These are phyloP conservation scores for Ormosia emarginata DNA, from an alignment of 306 rosid species.

Conservation along the genomic window DNA sequence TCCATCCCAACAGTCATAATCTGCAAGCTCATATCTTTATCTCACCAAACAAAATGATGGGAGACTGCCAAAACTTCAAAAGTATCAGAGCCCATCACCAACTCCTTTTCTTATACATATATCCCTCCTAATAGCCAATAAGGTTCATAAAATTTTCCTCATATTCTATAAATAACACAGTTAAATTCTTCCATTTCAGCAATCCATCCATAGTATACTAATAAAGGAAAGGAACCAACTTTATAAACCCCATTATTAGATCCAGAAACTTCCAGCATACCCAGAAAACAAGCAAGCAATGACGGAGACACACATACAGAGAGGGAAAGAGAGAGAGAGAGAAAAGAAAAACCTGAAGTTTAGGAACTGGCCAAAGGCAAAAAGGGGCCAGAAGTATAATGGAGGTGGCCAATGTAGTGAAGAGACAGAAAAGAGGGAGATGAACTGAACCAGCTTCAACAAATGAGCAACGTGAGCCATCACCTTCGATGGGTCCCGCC, in stretches of 20 bases:
- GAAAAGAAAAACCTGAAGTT: slow-evolving; percentile 55
- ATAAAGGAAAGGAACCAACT: background rate
- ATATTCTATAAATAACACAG: background rate
- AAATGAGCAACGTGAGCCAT: slow-evolving; percentile 65
- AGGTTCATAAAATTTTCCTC: background rate
- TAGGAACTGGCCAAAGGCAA: slow-evolving; percentile 80
- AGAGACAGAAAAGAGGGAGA: slow-evolving; percentile 63
- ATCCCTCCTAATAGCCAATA: background rate
- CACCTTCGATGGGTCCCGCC: slow-evolving; percentile 62
- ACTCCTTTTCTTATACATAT: background rate
- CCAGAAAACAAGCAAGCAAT: background rate
- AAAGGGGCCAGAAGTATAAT: slow-evolving; percentile 78
- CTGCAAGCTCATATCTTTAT: background rate
- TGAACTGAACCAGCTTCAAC: slow-evolving; percentile 69
- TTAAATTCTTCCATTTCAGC: background rate
- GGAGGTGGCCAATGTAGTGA: slow-evolving; percentile 75
- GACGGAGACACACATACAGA: background rate
- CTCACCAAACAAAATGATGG: background rate
- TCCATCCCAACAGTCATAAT: background rate
- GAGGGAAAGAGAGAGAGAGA: background rate
- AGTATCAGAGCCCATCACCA: background rate
- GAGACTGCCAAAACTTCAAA: background rate
- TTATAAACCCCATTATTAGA: slow-evolving; percentile 17
- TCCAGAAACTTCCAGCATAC: background rate
- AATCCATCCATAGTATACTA: background rate